phyloP scores from a whole-genome alignment of 495 filamentous ascomycete species.

The Parachaetomium inaequale region DNA sequence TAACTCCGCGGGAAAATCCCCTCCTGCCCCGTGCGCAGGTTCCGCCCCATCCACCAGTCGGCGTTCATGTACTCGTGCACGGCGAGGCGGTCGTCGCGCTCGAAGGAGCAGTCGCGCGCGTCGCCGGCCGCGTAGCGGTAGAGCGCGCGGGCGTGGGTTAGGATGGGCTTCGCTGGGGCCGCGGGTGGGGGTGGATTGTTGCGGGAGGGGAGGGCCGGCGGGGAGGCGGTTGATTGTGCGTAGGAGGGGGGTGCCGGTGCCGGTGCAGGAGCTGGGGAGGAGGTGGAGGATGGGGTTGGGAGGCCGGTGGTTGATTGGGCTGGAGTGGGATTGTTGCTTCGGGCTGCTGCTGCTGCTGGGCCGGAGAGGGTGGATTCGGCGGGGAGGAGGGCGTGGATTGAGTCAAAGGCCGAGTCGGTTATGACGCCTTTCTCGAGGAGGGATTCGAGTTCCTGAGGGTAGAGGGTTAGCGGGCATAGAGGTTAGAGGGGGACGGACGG shows the following conservation, averaged over 20 bases:
- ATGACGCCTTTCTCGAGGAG: slow-evolving; percentile 77
- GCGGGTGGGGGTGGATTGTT: slow-evolving; percentile 40
- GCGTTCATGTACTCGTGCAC: slow-evolving; percentile 89
- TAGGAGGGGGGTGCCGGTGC: slow-evolving; percentile 44
- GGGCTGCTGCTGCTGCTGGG: slow-evolving; percentile 44
- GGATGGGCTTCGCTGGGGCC: slow-evolving; percentile 52
- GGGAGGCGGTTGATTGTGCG: slow-evolving; percentile 48
- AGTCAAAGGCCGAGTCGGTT: slow-evolving; percentile 62
- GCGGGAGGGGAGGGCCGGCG: slow-evolving; percentile 54
- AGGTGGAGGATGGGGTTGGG: slow-evolving; percentile 25
- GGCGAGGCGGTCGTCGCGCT: slow-evolving; percentile 69
- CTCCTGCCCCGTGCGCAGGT: slow-evolving; percentile 71
- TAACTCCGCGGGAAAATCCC: slow-evolving; percentile 91
- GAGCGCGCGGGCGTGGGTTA: slow-evolving; percentile 72
- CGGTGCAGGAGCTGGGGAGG: slow-evolving; percentile 36
- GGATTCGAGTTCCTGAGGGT: slow-evolving; percentile 78
- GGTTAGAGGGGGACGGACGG: neutral
- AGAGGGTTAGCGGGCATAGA: neutral
- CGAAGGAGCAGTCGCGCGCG: slow-evolving; percentile 71
- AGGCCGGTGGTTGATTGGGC: neutral
- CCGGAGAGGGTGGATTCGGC: slow-evolving; percentile 55
- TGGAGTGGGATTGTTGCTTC: slow-evolving; percentile 30
- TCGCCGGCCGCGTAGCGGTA: slow-evolving; percentile 79
- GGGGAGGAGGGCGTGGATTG: slow-evolving; percentile 71
- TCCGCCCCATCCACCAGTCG: slow-evolving; percentile 93